Base-by-base conservation (phyloP, 1,284 basidiomycete species). In the Moesziomyces aphidis region DNA sequence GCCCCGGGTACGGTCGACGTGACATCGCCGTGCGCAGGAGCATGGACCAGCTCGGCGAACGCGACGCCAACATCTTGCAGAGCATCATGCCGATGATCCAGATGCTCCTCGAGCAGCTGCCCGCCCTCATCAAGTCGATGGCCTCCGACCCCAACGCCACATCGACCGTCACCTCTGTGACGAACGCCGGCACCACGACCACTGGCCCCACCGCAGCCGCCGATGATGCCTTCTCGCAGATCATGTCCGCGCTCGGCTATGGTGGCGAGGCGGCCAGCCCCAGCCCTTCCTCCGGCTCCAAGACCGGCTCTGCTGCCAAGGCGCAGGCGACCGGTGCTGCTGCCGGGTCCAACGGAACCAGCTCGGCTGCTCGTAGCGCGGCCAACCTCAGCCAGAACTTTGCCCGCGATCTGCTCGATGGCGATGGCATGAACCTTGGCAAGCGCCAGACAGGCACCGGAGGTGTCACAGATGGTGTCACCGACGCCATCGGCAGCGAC, bases 1-100 rank as follows among this genome's bases (percentile, higher is more conserved):
- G 77, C 64, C 76, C 76, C 21, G 77, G 77, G 10, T 79, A 79
- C 63, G 77, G 76, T 34, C 64, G 70, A 13, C 72, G 77, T 44
- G 72, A 75, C 39, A 44, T 77, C 19, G 61, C 61, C 34, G 43
- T 64, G 36, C 62, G 71, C 13, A 28, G 72, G 5, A 66, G 66
- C 62, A 59, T 70, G 55, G 34, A 61, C 13, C 45, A 42, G 9
- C 72, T 70, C 45, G 57, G 61, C 26, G 68, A 69, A 53, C 69
- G 72, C 1, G 67, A 77, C 36, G 61, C 72, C 54, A 59, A 61
- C 56, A 60, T 66, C 44, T 54, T 79, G 43, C 52, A 62, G 45
- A 49, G 47, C 21, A 22, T 79, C 24, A n/a, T 78, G 50, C 77
- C 76, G 11, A 64, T 77, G 57, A 61, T 79, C 36, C 48, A 76